These are phyloP conservation scores for Amylostereum areolatum DNA, from an alignment of 1,284 basidiomycete species.

Conservation along the genomic window DNA sequence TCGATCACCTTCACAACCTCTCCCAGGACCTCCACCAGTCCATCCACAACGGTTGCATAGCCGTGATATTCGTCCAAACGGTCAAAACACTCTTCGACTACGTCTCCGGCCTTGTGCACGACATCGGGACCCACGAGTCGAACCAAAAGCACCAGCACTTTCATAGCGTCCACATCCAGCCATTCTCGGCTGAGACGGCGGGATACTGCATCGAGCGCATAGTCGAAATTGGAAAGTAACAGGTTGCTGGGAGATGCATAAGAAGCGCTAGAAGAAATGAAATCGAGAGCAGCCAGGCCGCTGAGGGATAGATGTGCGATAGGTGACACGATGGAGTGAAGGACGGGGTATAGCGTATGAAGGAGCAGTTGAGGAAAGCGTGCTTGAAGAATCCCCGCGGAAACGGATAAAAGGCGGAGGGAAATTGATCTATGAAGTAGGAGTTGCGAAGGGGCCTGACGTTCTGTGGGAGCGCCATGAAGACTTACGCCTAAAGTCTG, in stretches of 20 bases:
- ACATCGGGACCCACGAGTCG: conserved; percentile 80
- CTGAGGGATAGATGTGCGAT: conserved; percentile 61
- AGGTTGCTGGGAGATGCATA: conserved; percentile 83
- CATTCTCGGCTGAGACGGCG: conserved; percentile 71
- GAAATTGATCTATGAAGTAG: conserved; percentile 55
- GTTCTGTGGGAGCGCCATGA: conserved; percentile 17
- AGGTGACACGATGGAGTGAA: conserved; percentile 76
- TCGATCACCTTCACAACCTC: conserved; percentile 74
- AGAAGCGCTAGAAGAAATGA: conserved; percentile 64
- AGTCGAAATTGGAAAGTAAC: conserved; percentile 89
- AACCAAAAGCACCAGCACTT: conserved; percentile 78
- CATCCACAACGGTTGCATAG: conserved; percentile 79
- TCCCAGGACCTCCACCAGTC: conserved; percentile 80
- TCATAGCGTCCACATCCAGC: conserved; percentile 74
- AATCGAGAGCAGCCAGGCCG: conserved; percentile 64
- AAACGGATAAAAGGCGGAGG: conserved; percentile 69
- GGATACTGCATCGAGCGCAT: conserved; percentile 84
- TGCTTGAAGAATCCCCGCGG: conserved; percentile 58
- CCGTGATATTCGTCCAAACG: conserved; percentile 91
- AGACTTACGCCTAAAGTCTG: conserved; percentile 33
- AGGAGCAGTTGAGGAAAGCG: conserved; percentile 72
- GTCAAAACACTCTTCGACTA: conserved; percentile 94
- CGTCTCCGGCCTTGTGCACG: conserved; percentile 81
- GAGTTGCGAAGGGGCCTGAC: conserved; percentile 30
- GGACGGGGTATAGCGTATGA: conserved; percentile 74